Percentiles rank a stretch among this genome's conserved stretches.
These are phyloP conservation scores for Cadophora sp. DNA, from an alignment of 2,329 filamentous ascomycete genomes.

Conservation along the genomic window DNA sequence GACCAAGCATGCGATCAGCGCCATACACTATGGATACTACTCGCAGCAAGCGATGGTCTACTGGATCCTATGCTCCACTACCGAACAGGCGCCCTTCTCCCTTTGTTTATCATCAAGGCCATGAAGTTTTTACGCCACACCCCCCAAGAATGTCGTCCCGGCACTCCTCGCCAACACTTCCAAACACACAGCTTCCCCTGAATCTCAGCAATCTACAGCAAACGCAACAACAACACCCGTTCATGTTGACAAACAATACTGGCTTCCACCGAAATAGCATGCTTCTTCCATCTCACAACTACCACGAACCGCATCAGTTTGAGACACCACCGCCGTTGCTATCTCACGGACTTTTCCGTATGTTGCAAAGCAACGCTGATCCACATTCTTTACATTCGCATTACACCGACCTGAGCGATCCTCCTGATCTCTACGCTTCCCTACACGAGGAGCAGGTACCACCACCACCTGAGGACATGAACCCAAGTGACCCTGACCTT, in stretches of 20 bases:
- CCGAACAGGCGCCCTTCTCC: slow-evolving; percentile 63
- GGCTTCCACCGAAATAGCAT: slow-evolving; percentile 63
- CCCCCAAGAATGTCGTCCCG: slow-evolving; percentile 60
- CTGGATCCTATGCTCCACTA: slow-evolving; percentile 70
- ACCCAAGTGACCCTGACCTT: slow-evolving; percentile 76
- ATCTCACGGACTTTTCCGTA: slow-evolving; percentile 76
- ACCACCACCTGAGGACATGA: slow-evolving; percentile 82
- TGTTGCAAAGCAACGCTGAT: slow-evolving; percentile 78
- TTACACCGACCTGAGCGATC: slow-evolving; percentile 76
- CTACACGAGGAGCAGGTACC: slow-evolving; percentile 76
- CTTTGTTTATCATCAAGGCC: slow-evolving; percentile 66
- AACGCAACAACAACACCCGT: slow-evolving; percentile 60
- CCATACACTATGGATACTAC: slow-evolving; percentile 73
- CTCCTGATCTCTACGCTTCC: slow-evolving; percentile 78
- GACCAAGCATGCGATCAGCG: slow-evolving; percentile 70
- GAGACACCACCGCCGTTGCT: slow-evolving; percentile 66
- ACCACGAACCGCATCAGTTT: slow-evolving; percentile 58
- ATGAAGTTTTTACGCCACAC: slow-evolving; percentile 64
- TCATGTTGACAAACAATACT: slow-evolving; percentile 59
- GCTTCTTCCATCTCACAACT: slow-evolving; percentile 59
- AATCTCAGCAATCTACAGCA: slow-evolving; percentile 61
- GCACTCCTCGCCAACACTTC: slow-evolving; percentile 54
- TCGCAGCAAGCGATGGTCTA: slow-evolving; percentile 79
- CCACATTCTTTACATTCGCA: slow-evolving; percentile 71
- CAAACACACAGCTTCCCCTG: slow-evolving; percentile 55